Base-by-base conservation (phyloP, 306 rosid species). In the Carpinus fangiana region DNA sequence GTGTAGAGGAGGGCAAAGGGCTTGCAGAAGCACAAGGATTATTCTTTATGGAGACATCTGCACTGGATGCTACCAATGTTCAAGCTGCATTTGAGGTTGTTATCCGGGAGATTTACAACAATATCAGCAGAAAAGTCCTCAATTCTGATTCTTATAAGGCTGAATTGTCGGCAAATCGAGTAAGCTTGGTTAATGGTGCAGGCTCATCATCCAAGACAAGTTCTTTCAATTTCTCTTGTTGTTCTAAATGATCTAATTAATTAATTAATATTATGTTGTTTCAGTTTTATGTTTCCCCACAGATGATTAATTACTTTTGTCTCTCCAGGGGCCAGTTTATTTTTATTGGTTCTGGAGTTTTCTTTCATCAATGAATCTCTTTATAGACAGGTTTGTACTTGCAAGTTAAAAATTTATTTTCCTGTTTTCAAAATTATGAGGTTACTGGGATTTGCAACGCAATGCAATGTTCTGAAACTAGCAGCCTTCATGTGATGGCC, bases 11-110 rank as follows among this genome's bases (percentile, higher is more conserved):
- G 3, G 97, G 94, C 47, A 94, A 89, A 83, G 82, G 73, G 76
- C 72, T 94, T 55, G 98, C 98, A 16, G 98, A 94, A 84, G 94
- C 82, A 72, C 88, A 94, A 78, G 96, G 94, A 1, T 76, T 94
- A 66, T 94, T 94, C 93, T 94, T 94, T 70, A 92, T 92, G 93
- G 98, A 94, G 83, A 94, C 98, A 61, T 94, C 98, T 60, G 98
- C 98, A 50, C 97, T 94, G 2, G 93, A 92, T 75, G 67, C 96
- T 16, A 94, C 94, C 36, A 94, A 94, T 72, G 97, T 94, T 52
- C 89, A 86, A 73, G 81, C 88, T 36, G 96, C 98, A 48, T 94
- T 94, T 26, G 96, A 94, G 90, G 77, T 90, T 14, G 92, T 94
- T 26, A 89, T 94, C 77, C 84, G 84, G 13, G 97, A 94, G 84